A percentile compares a stretch with the other conserved stretches of the same genome.
Evolutionary conservation across 1,284 basidiomycete genomes (phyloP).

Genomic region (Trametes hirsuta): DNA sequence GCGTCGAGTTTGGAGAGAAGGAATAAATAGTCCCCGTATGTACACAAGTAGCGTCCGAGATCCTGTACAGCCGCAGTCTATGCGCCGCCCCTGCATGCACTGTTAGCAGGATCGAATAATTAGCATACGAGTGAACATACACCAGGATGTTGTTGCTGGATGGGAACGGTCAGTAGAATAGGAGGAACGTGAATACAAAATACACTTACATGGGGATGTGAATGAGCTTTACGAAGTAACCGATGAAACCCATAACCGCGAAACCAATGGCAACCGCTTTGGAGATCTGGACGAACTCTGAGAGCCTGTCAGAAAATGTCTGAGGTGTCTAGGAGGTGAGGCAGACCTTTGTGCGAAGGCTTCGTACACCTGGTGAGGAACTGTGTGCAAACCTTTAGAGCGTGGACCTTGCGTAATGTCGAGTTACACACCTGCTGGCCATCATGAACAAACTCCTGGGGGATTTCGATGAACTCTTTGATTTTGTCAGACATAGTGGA

Average conservation of each 20-base stretch:
- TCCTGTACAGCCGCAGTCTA: slow-evolving; percentile 31
- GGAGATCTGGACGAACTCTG: slow-evolving; percentile 93
- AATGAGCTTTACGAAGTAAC: slow-evolving; percentile 94
- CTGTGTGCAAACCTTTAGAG: slow-evolving; percentile 44
- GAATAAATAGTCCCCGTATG: slow-evolving; percentile 28
- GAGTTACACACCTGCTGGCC: slow-evolving; percentile 80
- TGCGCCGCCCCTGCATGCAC: slow-evolving; percentile 56
- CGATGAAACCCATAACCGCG: slow-evolving; percentile 97
- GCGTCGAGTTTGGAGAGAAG: slow-evolving; percentile 5
- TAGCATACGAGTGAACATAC: slow-evolving; percentile 54
- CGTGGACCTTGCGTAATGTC: background rate
- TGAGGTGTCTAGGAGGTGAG: background rate
- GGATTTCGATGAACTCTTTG: slow-evolving; percentile 89
- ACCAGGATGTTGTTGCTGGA: slow-evolving; percentile 91
- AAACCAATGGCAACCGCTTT: slow-evolving; percentile 94
- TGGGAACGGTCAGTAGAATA: slow-evolving; percentile 28
- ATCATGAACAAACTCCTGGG: slow-evolving; percentile 91
- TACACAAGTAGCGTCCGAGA: slow-evolving; percentile 21
- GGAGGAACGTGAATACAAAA: slow-evolving; percentile 4
- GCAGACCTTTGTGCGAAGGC: slow-evolving; percentile 88
- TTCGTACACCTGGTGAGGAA: slow-evolving; percentile 98
- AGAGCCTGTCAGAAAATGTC: background rate
- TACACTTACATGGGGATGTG: slow-evolving; percentile 90
- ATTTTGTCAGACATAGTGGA: slow-evolving; percentile 85
- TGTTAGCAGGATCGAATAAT: background rate